Evolutionary conservation across 495 filamentous ascomycete species (phyloP).

Genomic region (Pyrenula massariospora): DNA sequence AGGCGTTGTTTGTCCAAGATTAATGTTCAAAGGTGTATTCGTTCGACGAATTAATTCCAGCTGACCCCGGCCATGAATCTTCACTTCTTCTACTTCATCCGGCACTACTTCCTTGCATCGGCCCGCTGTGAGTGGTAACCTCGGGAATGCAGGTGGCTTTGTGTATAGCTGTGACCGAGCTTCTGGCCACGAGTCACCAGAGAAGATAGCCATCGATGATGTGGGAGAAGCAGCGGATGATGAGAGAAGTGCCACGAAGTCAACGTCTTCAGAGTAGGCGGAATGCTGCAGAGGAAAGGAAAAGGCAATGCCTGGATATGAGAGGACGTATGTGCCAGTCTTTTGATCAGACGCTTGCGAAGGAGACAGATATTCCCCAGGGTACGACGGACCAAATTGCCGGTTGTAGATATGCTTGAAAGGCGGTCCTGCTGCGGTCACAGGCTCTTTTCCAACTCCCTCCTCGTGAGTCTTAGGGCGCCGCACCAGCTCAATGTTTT

Average conservation of each 20-base stretch:
- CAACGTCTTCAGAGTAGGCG: slow-evolving; percentile 68
- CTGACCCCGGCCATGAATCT: slow-evolving; percentile 60
- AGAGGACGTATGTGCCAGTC: slow-evolving; percentile 64
- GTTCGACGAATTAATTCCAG: slow-evolving; percentile 62
- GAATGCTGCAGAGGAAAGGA: slow-evolving; percentile 68
- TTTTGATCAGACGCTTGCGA: slow-evolving; percentile 32
- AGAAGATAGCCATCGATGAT: slow-evolving; percentile 76
- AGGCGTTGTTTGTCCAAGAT: slow-evolving; percentile 67
- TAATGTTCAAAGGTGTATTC: slow-evolving; percentile 50
- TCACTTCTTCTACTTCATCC: slow-evolving; percentile 74
- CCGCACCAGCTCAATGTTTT: slow-evolving; percentile 73
- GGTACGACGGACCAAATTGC: slow-evolving; percentile 81
- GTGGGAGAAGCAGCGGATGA: slow-evolving; percentile 64
- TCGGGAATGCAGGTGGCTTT: slow-evolving; percentile 53
- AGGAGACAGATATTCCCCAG: slow-evolving; percentile 75
- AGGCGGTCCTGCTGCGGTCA: slow-evolving; percentile 50
- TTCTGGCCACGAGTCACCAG: slow-evolving; percentile 79
- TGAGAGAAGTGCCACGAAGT: slow-evolving; percentile 77
- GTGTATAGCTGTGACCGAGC: slow-evolving; percentile 65
- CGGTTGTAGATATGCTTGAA: slow-evolving; percentile 89
- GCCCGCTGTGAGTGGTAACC: slow-evolving; percentile 38
- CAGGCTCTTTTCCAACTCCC: slow-evolving; percentile 12
- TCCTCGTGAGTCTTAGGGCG: slow-evolving; percentile 33
- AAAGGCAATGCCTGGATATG: slow-evolving; percentile 89
- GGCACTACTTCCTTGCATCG: slow-evolving; percentile 53